Base-by-base conservation (phyloP, 1,284 basidiomycete genomes). In the Ustilago crameri region DNA sequence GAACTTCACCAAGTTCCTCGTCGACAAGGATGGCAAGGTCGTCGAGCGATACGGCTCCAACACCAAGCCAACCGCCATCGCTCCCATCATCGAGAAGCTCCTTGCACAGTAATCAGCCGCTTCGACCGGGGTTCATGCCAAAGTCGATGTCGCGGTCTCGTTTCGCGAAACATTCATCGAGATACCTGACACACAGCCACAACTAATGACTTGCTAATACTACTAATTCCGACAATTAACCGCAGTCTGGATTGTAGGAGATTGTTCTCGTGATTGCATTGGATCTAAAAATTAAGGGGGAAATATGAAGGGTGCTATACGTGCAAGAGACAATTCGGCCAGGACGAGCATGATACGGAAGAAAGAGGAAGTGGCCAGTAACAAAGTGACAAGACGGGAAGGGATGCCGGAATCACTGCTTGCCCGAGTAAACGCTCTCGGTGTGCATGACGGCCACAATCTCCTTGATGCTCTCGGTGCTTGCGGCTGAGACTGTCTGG, bases 21-120 rank as follows among this genome's bases (percentile, higher is more conserved):
- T 87, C 58, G 76, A 82, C 69, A 85, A 84, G 71, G 67, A 85
- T 40, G 91, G 91, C 51, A 89, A 88, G 9, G 91, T 92, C 35
- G 88, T 91, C 22, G 85, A 90, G 75, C 88, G 92, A 61, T 93
- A 90, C 90, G 89, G 89, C 9, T 90, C 90, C 32, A 91, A 89
- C n/a, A 91, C 91, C 2, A 88, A 89, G 12, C 91, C 92, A 12
- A 85, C 87, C 26, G 84, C 86, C 17, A 89, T 93, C 66, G 90
- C 89, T 45, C 83, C 85, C 41, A 88, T 88, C 59, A 86, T 93
- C 55, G 88, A 88, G 59, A 90, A 90, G 82, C 77, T 80, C 5
- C 76, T 83, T 9, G 40, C 69, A 10, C 48, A 67, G 60, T 72
- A 48, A 41, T 22, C 2, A 12, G 15, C 12, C 15, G 5, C 35